phyloP scores from a whole-genome alignment of 1,284 basidiomycete genomes.

The Boletus semigastroideus region DNA sequence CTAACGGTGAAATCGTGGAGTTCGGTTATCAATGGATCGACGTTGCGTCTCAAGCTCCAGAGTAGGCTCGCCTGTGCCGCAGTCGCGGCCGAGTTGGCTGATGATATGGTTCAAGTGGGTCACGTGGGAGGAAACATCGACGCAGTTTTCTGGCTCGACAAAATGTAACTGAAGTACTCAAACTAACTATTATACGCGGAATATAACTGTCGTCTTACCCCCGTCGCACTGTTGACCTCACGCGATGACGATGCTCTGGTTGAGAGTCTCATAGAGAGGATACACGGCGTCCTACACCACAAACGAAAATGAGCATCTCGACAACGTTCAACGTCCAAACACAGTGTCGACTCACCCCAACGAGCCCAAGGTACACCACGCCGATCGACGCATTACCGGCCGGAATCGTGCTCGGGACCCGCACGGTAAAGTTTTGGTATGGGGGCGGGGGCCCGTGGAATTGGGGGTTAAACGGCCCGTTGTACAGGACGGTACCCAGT shows the following conservation, averaged over 20 bases:
- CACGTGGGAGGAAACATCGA: too few relatives aligned
- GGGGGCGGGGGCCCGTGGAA: conserved; percentile 21
- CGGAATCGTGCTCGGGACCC: conserved; percentile 10
- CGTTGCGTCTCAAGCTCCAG: too few relatives aligned
- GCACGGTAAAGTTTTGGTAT: conserved; percentile 30
- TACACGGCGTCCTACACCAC: conserved; percentile 17
- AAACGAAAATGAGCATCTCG: too few relatives aligned
- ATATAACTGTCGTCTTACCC: too few relatives aligned
- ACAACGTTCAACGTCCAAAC: background rate
- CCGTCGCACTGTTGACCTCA: conserved; percentile 7
- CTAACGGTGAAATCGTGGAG: too few relatives aligned
- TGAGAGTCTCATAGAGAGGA: conserved; percentile 24
- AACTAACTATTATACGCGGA: too few relatives aligned
- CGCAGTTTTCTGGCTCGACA: too few relatives aligned
- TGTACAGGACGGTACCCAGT: conserved; percentile 30
- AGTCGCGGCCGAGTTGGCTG: too few relatives aligned
- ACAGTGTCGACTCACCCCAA: conserved; percentile 21
- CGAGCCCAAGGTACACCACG: conserved; percentile 23
- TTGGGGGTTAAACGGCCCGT: conserved; percentile 22
- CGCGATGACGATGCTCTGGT: conserved; percentile 27
- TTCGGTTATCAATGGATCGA: too few relatives aligned
- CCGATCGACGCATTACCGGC: conserved; percentile 21
- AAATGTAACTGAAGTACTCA: too few relatives aligned
- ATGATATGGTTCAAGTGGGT: too few relatives aligned
- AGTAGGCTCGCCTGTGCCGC: too few relatives aligned